These are phyloP conservation scores for Bremia lactucae DNA, from an alignment of 352 stramenopile genomes.

Conservation along the genomic window DNA sequence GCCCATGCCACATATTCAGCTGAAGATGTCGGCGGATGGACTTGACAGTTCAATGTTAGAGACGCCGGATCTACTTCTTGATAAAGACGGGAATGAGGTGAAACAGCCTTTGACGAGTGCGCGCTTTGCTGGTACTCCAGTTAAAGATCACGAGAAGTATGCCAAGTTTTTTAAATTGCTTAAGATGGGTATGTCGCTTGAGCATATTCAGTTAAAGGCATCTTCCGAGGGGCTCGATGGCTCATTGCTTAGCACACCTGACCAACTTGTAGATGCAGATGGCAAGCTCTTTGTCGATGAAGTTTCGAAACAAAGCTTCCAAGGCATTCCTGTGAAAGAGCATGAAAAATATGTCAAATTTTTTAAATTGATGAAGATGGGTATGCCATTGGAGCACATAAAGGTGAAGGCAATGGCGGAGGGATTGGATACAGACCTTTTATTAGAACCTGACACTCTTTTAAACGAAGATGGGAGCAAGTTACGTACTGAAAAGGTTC, in stretches of 20 bases:
- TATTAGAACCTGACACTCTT: slow-evolving; percentile 54
- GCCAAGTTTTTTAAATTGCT: slow-evolving; percentile 93
- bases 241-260: slow-evolving; percentile 39
- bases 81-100: slow-evolving; percentile 52
- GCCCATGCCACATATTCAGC: slow-evolving; percentile 85
- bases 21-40: slow-evolving; percentile 90
- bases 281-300: slow-evolving; percentile 28
- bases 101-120: slow-evolving; percentile 14
- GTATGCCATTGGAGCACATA: slow-evolving; percentile 70
- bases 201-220: slow-evolving; percentile 86
- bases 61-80: slow-evolving; percentile 48
- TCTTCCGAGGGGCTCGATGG: slow-evolving; percentile 48
- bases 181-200: slow-evolving; percentile 79
- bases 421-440: slow-evolving; percentile 79
- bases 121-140: slow-evolving; percentile 30
- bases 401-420: slow-evolving; percentile 73
- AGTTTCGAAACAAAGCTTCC: slow-evolving; percentile 4
- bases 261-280: slow-evolving; percentile 41
- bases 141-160: slow-evolving; percentile 86
- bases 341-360: slow-evolving; percentile 69
- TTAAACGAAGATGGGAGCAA: slow-evolving; percentile 51
- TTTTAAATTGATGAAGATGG: slow-evolving; percentile 77
- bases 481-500: no score
- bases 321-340: slow-evolving; percentile 40
- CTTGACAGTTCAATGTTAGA: slow-evolving; percentile 83